These are phyloP conservation scores for Fusarium penzigii DNA, from an alignment of 2,329 filamentous ascomycete genomes.

Conservation along the genomic window DNA sequence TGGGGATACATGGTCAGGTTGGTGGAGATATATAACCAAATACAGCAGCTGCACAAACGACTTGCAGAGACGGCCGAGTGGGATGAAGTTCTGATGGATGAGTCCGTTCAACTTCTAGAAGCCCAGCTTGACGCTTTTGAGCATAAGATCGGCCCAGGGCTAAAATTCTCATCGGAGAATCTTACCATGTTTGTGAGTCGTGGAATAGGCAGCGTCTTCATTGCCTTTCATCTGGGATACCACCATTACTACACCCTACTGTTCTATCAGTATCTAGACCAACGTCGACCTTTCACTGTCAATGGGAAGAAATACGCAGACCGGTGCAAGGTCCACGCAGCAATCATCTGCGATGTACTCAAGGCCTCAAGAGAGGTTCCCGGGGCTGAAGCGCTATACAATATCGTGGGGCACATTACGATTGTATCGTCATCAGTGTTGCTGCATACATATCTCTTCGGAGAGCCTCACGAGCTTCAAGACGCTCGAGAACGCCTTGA, in stretches of 20 bases:
- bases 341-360: conserved; percentile 32
- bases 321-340: conserved; percentile 33
- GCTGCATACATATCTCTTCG: conserved; percentile 36
- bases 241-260: conserved; percentile 37
- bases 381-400: conserved; percentile 32
- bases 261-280: conserved; percentile 37
- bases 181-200: conserved; percentile 22
- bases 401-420: conserved; percentile 37
- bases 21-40: conserved; percentile 34
- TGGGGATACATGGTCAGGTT: conserved; percentile 36
- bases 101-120: conserved; percentile 19
- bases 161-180: conserved; percentile 30
- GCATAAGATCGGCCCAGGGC: conserved; percentile 14
- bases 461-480: conserved; percentile 32
- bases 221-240: conserved; percentile 37
- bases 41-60: conserved; percentile 33
- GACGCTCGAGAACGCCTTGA: conserved; percentile 27
- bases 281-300: conserved; percentile 26
- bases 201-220: conserved; percentile 33
- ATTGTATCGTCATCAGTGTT: conserved; percentile 38
- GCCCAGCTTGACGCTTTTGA: conserved; percentile 28
- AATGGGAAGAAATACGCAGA: conserved; percentile 33
- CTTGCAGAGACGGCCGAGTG: conserved; percentile 31
- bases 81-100: conserved; percentile 31
- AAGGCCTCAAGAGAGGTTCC: conserved; percentile 25